Evolutionary conservation across 495 filamentous ascomycete genomes (phyloP).

Genomic region (Endocarpon pusillum): DNA sequence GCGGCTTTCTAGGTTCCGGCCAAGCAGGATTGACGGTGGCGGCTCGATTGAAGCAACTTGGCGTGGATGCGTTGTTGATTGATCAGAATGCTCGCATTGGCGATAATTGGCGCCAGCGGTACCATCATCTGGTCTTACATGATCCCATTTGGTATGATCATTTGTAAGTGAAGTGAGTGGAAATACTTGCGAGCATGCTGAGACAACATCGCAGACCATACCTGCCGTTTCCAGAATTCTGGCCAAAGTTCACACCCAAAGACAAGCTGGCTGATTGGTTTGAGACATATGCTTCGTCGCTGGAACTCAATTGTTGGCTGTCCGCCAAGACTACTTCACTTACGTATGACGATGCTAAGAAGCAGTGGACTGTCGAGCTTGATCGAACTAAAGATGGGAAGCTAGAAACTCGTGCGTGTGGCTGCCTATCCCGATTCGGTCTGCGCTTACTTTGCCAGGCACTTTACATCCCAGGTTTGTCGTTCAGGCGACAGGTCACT

Average conservation of each 20-base stretch:
- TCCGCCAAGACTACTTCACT: conserved; percentile 31
- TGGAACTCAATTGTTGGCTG: conserved; percentile 72
- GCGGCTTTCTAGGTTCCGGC: conserved; percentile 22
- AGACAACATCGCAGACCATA: too few relatives aligned
- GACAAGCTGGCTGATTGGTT: conserved; percentile 71
- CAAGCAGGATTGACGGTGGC: conserved; percentile 39
- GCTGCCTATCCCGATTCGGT: too few relatives aligned
- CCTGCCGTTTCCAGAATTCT: conserved; percentile 45
- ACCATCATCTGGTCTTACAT: conserved; percentile 47
- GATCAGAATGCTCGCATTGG: conserved; percentile 50
- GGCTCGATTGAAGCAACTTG: conserved; percentile 60
- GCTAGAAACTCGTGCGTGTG: too few relatives aligned
- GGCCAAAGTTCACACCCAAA: conserved; percentile 59
- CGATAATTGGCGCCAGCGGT: conserved; percentile 62
- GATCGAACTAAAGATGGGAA: conserved; percentile 25
- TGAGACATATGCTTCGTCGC: conserved; percentile 48
- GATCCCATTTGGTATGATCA: conserved; percentile 68
- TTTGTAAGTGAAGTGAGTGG: too few relatives aligned
- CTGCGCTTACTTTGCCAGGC: conserved; percentile 34
- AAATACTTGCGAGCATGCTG: too few relatives aligned
- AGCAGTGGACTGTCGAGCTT: conserved; percentile 44
- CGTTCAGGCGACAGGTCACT: conserved; percentile 56
- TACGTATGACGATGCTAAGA: conserved; percentile 34
- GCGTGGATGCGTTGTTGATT: conserved; percentile 43
- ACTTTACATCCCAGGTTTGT: conserved; percentile 49